Evolutionary conservation across 2,329 filamentous ascomycete species (phyloP).

Genomic region (Nannizziopsis arthrosporioides): DNA sequence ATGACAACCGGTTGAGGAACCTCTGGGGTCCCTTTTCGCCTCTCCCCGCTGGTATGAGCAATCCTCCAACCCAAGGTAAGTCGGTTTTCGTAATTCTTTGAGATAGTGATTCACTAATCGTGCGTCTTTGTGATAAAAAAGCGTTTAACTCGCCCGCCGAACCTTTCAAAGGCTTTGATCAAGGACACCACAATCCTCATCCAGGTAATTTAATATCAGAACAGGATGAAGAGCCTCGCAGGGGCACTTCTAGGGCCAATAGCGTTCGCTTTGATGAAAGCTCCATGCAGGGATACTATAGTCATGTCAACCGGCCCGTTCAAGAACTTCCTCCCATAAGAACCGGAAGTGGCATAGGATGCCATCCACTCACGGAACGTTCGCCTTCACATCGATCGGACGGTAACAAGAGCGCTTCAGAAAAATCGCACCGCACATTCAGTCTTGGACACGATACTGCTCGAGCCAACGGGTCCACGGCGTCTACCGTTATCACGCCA

Average conservation of each 20-base stretch:
- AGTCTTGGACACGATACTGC: constrained; percentile 69
- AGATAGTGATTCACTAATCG: not conserved
- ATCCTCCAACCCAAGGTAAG: constrained; percentile 78
- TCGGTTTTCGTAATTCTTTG: constrained; percentile 5
- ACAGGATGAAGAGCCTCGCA: constrained; percentile 71
- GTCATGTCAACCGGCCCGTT: constrained; percentile 68
- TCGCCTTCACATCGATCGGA: constrained; percentile 92
- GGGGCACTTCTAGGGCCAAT: constrained; percentile 83
- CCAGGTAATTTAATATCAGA: constrained; percentile 75
- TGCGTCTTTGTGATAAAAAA: constrained; percentile 41
- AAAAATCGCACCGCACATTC: constrained; percentile 68
- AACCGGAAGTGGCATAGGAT: constrained; percentile 67
- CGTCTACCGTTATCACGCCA: constrained; percentile 61
- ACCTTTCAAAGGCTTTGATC: constrained; percentile 78
- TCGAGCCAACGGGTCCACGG: constrained; percentile 52
- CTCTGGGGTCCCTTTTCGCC: constrained; percentile 78
- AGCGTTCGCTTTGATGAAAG: constrained; percentile 97
- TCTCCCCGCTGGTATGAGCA: constrained; percentile 73
- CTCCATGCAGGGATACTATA: constrained; percentile 81
- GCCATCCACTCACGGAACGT: constrained; percentile 74
- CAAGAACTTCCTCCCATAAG: constrained; percentile 68
- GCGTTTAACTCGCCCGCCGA: constrained; percentile 68
- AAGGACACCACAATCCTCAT: constrained; percentile 67
- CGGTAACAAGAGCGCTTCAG: constrained; percentile 85
- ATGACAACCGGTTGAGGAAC: constrained; percentile 59